Conservation (phyloP, 2,329 filamentous ascomycete genomes). For the Penicillium paneum region DNA sequence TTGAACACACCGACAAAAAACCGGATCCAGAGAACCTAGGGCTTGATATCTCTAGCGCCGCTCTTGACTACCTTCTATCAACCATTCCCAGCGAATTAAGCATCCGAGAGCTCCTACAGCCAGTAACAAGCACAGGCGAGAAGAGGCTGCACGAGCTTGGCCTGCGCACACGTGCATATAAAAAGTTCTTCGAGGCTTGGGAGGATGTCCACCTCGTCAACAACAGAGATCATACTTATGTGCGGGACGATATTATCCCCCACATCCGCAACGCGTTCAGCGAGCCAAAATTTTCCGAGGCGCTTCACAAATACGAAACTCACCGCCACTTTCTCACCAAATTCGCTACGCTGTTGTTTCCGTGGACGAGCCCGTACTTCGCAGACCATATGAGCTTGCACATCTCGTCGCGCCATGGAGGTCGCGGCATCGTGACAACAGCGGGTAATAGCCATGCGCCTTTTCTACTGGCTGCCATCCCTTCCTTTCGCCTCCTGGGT, state of each 20-base stretch:
- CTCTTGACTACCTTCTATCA: not conserved
- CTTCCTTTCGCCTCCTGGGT: not conserved
- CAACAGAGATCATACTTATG: not conserved
- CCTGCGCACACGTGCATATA: not conserved
- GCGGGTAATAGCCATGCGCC: not conserved
- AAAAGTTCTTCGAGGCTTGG: not conserved
- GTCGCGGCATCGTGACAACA: not conserved
- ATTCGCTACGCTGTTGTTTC: not conserved
- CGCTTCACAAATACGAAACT: not conserved
- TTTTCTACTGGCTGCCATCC: not conserved
- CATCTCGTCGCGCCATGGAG: not conserved
- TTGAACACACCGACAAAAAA: not conserved
- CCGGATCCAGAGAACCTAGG: not conserved
- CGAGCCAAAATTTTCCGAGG: not conserved
- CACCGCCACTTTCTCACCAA: not conserved
- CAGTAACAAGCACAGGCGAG: not conserved
- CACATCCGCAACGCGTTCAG: not conserved
- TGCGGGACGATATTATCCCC: not conserved
- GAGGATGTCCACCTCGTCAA: not conserved
- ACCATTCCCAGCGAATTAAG: not conserved
- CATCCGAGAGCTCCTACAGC: not conserved
- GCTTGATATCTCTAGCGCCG: not conserved
- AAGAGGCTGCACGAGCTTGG: not conserved
- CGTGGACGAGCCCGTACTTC: not conserved
- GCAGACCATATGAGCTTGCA: not conserved